Evolutionary conservation across 768 basidiomycete species (phyloP), one percentile per base, ranked within the genome.

Genomic region (Rhodotorula kratochvilovae): DNA sequence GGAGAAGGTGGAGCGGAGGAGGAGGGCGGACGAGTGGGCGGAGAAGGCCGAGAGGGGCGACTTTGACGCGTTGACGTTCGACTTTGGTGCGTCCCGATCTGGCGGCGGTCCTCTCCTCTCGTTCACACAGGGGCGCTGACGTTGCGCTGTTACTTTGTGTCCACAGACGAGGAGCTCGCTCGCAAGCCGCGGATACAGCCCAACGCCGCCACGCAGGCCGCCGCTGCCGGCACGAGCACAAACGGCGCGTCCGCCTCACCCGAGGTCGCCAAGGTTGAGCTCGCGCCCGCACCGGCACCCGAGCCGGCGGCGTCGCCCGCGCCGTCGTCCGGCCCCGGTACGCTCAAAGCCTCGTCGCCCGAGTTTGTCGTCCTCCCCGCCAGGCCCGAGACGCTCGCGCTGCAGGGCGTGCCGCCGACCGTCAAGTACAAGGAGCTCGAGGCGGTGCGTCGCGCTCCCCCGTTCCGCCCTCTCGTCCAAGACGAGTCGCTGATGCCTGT

Each of bases 351-450:
- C 15, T 17, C 36, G 6, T 36, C 39, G 21, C 59, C 71, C 8
- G 76, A 75, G 56, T 55, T 33, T n/a, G 61, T 77, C 35, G 31
- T 66, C 25, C 56, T 76, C 35, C 72, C 70, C 15, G 54, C 64
- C 0, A 23, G 42, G 51, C 66, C 73, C 27, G 54, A 71, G 33
- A 65, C 61, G 46, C 36, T 78, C 11, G 45, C 71, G 54, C 55
- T 76, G 54, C 66, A 70, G 51, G 46, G 68, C n/a, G 56, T 78
- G 11, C 59, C 73, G 27, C 66, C 68, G 2, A 68, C 62, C 2
- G 56, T 77, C 25, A 48, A 66, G 16, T 33, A 66, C 17, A 45
- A 56, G 5, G 71, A 70, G 7, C 68, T 78, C 25, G 71, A 76
- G 36, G 66, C 56, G 21, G 77, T 78, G 51, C 31, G 77, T 62